phyloP scores from a whole-genome alignment of 306 rosid genomes.

The Pyrus communis region DNA sequence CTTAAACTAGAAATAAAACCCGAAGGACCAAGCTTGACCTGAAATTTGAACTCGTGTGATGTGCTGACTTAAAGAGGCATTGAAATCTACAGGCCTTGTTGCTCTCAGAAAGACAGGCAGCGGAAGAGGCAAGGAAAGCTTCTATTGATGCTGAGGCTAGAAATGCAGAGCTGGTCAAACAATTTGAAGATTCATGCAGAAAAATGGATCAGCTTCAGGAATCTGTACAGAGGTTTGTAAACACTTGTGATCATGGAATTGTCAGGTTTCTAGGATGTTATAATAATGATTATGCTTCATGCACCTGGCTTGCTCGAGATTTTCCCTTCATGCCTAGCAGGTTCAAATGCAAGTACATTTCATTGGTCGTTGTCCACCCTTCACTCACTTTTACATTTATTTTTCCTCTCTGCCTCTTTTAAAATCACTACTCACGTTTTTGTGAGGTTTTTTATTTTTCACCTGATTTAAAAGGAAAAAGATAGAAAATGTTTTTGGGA shows the following conservation, averaged over 20 bases:
- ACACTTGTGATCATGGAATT: conserved; percentile 10
- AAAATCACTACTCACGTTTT: not conserved
- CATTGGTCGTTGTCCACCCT: not conserved
- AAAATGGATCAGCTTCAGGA: conserved; percentile 90
- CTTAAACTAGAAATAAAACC: not conserved
- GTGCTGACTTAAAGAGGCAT: conserved; percentile 17
- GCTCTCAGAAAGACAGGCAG: conserved; percentile 54
- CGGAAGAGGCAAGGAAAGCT: conserved; percentile 63
- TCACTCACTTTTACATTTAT: not conserved
- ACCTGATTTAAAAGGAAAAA: not conserved
- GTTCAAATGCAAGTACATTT: not conserved
- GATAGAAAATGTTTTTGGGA: not conserved
- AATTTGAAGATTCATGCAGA: conserved; percentile 63
- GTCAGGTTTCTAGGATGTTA: conserved; percentile 1
- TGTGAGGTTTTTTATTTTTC: not conserved
- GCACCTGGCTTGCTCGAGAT: not conserved
- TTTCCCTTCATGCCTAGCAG: not conserved
- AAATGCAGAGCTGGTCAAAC: conserved; percentile 65
- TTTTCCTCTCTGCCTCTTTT: not conserved
- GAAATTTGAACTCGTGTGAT: conserved; percentile 6
- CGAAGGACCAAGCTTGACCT: not conserved
- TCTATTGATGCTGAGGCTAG: conserved; percentile 56
- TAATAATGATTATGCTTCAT: not conserved
- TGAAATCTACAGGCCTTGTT: conserved; percentile 51
- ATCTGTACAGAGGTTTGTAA: conserved; percentile 84